Conservation (phyloP, 2,329 filamentous ascomycete species). For the Byssothecium circinans region DNA sequence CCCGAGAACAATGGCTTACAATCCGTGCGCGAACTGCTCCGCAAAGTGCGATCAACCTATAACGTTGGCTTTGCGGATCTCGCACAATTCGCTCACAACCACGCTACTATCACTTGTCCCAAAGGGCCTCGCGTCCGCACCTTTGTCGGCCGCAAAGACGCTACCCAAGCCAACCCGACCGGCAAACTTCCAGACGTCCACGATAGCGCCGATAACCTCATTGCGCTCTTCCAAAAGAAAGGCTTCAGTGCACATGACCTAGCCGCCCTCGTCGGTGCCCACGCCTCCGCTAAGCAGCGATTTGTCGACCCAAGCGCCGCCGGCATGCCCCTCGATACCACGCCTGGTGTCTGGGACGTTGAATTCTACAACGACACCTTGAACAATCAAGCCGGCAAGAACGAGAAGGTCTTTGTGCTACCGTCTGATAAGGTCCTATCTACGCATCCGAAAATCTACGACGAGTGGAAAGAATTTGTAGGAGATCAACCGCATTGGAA, state of each 20-base stretch:
- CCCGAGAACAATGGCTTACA: slow-evolving; percentile 51
- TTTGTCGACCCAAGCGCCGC: slow-evolving; percentile 47
- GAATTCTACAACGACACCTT: slow-evolving; percentile 51
- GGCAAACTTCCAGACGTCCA: slow-evolving; percentile 51
- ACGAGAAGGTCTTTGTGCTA: slow-evolving; percentile 31
- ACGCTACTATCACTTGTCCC: slow-evolving; percentile 55
- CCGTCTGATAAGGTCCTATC: slow-evolving; percentile 30
- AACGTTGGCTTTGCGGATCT: slow-evolving; percentile 57
- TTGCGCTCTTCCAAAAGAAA: slow-evolving; percentile 54
- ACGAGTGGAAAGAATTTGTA: slow-evolving; percentile 29
- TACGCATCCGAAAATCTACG: slow-evolving; percentile 30
- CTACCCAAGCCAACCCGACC: slow-evolving; percentile 43
- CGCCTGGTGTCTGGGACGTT: slow-evolving; percentile 55
- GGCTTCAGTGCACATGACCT: slow-evolving; percentile 55
- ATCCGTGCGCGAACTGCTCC: slow-evolving; percentile 44
- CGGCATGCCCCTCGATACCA: slow-evolving; percentile 50
- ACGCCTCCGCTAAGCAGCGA: slow-evolving; percentile 53
- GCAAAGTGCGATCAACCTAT: slow-evolving; percentile 45
- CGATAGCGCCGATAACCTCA: slow-evolving; percentile 46
- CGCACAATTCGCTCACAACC: slow-evolving; percentile 53
- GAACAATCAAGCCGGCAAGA: slow-evolving; percentile 22
- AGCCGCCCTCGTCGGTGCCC: slow-evolving; percentile 58
- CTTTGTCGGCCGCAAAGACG: slow-evolving; percentile 55
- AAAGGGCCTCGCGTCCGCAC: slow-evolving; percentile 55
- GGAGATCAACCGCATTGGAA: slow-evolving; percentile 35